Percentiles rank a stretch among this genome's conserved stretches.
Evolutionary conservation across 352 stramenopile genomes (phyloP).

Genomic region (Saprolegnia diclina): DNA sequence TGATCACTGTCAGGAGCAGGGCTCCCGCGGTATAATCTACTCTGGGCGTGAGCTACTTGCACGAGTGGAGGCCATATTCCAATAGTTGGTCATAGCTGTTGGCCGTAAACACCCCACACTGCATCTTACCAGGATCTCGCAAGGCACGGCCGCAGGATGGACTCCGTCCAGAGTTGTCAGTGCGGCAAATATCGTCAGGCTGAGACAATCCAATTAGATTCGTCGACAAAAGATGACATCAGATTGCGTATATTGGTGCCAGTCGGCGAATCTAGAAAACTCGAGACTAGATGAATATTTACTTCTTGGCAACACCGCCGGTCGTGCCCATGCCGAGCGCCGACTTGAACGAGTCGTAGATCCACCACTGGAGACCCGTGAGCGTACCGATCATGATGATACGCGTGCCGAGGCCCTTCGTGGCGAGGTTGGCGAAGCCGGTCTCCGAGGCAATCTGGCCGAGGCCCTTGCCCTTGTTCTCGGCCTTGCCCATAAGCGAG

Average conservation of each 20-base stretch:
- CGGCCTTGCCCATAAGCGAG: conserved; percentile 92
- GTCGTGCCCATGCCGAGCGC: conserved; percentile 88
- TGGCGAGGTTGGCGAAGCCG: conserved; percentile 69
- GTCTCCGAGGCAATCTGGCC: conserved; percentile 82
- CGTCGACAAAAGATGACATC: conserved; percentile 8
- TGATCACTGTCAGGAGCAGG: too few species aligned
- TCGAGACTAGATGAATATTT: conserved; percentile 16
- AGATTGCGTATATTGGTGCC: conserved; percentile 12
- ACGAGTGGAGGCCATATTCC: too few species aligned
- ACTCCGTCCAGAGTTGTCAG: too few species aligned
- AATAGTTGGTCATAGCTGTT: too few species aligned
- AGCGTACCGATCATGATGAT: conserved; percentile 96
- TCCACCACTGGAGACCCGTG: conserved; percentile 95
- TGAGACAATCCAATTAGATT: too few species aligned
- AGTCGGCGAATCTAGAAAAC: conserved; percentile 13
- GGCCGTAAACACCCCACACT: too few species aligned
- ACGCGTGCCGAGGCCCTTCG: conserved; percentile 87
- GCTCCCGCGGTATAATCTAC: too few species aligned
- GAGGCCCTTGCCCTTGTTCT: conserved; percentile 89
- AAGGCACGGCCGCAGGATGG: too few species aligned
- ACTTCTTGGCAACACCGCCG: conserved; percentile 52
- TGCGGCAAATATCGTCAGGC: too few species aligned
- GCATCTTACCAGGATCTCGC: too few species aligned
- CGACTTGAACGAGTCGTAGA: conserved; percentile 95
- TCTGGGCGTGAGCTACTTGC: too few species aligned